Percentiles rank a stretch among this genome's conserved stretches.
Evolutionary conservation across 1,139 yeast genomes (phyloP).

Genomic region (Yamadazyma aaseri): DNA sequence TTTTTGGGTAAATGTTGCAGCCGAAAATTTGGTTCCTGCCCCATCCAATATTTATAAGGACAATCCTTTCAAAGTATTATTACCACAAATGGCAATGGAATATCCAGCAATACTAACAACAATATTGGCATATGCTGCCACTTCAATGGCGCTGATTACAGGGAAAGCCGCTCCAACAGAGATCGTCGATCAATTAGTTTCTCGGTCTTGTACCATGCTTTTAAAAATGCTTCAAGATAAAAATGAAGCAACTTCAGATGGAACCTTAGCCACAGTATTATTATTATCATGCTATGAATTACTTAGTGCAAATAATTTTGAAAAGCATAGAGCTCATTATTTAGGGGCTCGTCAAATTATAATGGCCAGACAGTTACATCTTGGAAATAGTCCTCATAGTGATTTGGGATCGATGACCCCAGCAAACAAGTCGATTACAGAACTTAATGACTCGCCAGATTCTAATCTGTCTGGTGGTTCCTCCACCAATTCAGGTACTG

Average conservation of each 20-base stretch:
- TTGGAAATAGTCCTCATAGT: too few species aligned
- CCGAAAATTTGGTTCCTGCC: slow-evolving; percentile 66
- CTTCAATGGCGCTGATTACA: slow-evolving; percentile 40
- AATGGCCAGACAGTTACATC: slow-evolving; percentile 43
- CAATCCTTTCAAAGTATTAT: slow-evolving; percentile 64
- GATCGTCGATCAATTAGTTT: slow-evolving; percentile 50
- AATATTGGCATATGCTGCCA: slow-evolving; percentile 66
- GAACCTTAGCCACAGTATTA: slow-evolving; percentile 65
- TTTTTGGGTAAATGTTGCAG: slow-evolving; percentile 62
- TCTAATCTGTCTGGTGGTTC: slow-evolving; percentile 8
- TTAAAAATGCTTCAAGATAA: slow-evolving; percentile 51
- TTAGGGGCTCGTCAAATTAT: slow-evolving; percentile 71
- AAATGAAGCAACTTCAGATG: slow-evolving; percentile 56
- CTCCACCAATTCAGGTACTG: slow-evolving; percentile 17
- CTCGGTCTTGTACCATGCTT: slow-evolving; percentile 58
- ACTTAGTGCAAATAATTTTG: slow-evolving; percentile 46
- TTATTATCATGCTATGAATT: slow-evolving; percentile 64
- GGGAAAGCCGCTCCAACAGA: slow-evolving; percentile 40
- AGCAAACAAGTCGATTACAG: not conserved
- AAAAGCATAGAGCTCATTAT: slow-evolving; percentile 63
- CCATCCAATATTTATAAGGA: slow-evolving; percentile 55
- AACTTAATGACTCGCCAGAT: slow-evolving; percentile 13
- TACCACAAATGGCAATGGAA: slow-evolving; percentile 71
- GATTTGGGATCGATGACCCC: too few species aligned
- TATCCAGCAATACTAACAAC: slow-evolving; percentile 59